Base-by-base conservation (phyloP, 169 alveolate genomes). In the Cryptosporidium bovis region DNA sequence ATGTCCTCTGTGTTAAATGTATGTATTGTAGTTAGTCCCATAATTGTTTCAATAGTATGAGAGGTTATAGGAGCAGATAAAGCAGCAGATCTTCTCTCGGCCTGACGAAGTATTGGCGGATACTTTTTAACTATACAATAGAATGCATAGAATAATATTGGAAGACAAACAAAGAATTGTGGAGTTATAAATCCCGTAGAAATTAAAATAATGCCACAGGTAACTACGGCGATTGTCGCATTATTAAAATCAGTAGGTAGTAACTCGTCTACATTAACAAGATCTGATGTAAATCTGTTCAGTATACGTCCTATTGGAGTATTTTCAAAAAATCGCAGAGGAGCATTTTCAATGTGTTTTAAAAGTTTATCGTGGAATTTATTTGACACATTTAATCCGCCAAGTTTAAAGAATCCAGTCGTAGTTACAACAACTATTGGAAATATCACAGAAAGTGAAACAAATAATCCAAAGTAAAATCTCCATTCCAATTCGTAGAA, bases 231-330 rank as follows among this genome's bases (percentile, higher is more conserved):
- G 29, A 90, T 53, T 8, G 84, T 34, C n/a, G 71, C 50, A 29
- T 77, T 77, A 27, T 62, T 62, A 13, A 77, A 77, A 27, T 56
- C 64, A 16, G 62, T 44, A 16, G 87, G 87, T 0, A 90, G 60
- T 18, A 85, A 40, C 51, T 53, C 93, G 82, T 93, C 95, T 18
- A 91, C 51, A 18, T 58, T 65, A 53, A 65, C 48, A 0, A 89
- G 55, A 64, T 93, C 96, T 68, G 83, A 82, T 20, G 96, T 69
- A 84, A 95, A 93, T 33, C 97, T 92, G 36, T 93, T 94, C 50
- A 93, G 71, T 40, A 94, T 64, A 1, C 96, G 89, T 10, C 97
- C 97, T 34, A 91, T 60, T 0, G 96, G 96, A 16, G 94, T 93
- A 24, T 91, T 60, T 67, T 95, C 96, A 68, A 93, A 95, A 92